Evolutionary conservation across 2,329 filamentous ascomycete species (phyloP).

Genomic region (Fusarium austroafricanum): DNA sequence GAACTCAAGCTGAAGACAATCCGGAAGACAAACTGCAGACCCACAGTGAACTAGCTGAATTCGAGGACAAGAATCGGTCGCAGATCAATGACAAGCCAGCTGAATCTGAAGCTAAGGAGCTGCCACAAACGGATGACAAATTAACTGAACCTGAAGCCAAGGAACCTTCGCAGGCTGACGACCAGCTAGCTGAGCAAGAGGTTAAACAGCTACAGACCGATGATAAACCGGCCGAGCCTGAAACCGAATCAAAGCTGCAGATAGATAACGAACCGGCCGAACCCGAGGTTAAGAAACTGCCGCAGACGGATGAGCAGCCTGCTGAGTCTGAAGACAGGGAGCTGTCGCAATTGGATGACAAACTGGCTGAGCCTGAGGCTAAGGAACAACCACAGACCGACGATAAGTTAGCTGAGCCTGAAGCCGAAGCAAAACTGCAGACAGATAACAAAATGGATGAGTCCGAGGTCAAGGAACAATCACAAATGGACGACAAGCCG

Average conservation of each 20-base stretch:
- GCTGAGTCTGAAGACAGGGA: not conserved
- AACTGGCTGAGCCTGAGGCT: not conserved
- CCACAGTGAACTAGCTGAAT: not conserved
- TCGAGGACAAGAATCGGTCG: no score
- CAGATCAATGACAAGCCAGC: not conserved
- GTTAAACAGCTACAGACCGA: not conserved
- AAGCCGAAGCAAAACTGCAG: not conserved
- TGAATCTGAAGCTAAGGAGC: not conserved
- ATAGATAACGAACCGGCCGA: not conserved
- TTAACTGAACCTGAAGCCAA: not conserved
- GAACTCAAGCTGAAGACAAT: not conserved
- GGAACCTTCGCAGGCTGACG: no score
- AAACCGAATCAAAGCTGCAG: not conserved
- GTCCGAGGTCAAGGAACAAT: not conserved
- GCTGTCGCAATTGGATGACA: not conserved
- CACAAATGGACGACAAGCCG: not conserved
- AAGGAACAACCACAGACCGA: not conserved
- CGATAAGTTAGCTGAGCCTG: not conserved
- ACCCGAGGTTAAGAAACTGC: not conserved
- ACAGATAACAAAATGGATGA: not conserved
- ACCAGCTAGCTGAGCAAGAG: not conserved
- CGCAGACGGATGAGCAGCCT: not conserved
- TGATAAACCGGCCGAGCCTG: not conserved
- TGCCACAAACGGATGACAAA: not conserved
- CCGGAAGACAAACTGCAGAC: not conserved